phyloP scores from a whole-genome alignment of 345 rosid species.

The Citrus unshiu region DNA sequence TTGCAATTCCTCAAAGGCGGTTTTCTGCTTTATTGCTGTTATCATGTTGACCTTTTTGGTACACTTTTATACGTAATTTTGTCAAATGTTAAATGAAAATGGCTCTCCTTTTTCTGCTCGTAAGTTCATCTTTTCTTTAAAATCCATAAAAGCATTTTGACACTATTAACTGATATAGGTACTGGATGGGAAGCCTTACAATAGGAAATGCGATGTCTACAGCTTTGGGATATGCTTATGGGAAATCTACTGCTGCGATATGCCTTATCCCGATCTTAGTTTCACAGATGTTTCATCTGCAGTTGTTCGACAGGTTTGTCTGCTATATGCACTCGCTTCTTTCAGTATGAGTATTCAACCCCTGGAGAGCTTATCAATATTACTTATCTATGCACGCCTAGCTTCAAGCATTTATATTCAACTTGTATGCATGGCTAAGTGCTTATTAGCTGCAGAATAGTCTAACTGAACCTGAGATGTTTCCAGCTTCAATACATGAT shows the following conservation, averaged over 20 bases:
- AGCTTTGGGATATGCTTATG: conserved; percentile 85
- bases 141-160: conserved; percentile 7
- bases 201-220: conserved; percentile 81
- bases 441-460: neutral
- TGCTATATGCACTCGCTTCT: neutral
- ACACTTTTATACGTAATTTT: neutral
- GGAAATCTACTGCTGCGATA: conserved; percentile 88
- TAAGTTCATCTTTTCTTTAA: neutral
- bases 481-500: neutral
- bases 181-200: conserved; percentile 79
- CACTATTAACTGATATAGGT: conserved; percentile 37
- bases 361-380: neutral
- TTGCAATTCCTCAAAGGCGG: neutral
- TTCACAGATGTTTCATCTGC: conserved; percentile 74
- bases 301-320: conserved; percentile 62
- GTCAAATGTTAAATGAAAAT: neutral
- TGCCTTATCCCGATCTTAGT: conserved; percentile 73
- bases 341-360: neutral
- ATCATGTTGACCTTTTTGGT: neutral
- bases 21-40: neutral
- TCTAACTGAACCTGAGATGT: neutral
- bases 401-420: neutral
- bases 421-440: neutral
- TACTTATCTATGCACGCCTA: neutral
- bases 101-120: neutral